Evolutionary conservation across 176 grass and related monocot genomes (phyloP).

Genomic region (Guadua angustifolia): DNA sequence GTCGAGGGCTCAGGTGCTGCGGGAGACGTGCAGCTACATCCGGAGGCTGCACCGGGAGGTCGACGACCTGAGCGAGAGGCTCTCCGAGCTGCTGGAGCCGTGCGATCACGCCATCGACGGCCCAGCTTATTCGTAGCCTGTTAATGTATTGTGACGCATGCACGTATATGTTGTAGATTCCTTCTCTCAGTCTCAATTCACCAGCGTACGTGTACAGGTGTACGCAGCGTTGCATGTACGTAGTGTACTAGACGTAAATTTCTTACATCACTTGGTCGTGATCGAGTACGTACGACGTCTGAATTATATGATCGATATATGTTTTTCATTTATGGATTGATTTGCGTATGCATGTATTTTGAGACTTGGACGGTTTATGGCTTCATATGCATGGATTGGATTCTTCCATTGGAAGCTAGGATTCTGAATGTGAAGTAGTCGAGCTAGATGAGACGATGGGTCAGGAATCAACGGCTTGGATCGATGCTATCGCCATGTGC

Average conservation of each 20-base stretch:
- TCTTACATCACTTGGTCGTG: too few relatives aligned
- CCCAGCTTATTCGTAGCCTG: conserved; percentile 26
- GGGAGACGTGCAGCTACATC: conserved; percentile 37
- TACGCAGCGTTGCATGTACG: too few relatives aligned
- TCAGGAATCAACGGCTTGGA: background rate
- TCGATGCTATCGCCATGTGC: background rate
- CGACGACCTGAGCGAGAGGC: conserved; percentile 41
- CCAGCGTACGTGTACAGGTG: too few relatives aligned
- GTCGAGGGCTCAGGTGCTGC: conserved; percentile 37
- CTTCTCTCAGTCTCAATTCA: too few relatives aligned
- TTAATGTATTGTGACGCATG: too few relatives aligned
- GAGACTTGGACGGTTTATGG: background rate
- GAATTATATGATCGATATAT: background rate
- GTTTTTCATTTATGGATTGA: background rate
- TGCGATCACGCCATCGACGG: background rate
- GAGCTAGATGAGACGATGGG: background rate
- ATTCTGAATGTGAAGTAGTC: background rate
- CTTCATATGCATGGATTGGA: too few relatives aligned
- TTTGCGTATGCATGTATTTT: background rate
- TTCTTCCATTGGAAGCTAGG: background rate
- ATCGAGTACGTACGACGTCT: too few relatives aligned
- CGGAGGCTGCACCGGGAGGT: conserved; percentile 52
- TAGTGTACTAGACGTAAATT: too few relatives aligned
- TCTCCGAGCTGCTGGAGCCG: conserved; percentile 45
- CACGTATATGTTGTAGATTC: background rate